phyloP scores from a whole-genome alignment of 2,329 filamentous ascomycete genomes.

The Alternaria rosae region DNA sequence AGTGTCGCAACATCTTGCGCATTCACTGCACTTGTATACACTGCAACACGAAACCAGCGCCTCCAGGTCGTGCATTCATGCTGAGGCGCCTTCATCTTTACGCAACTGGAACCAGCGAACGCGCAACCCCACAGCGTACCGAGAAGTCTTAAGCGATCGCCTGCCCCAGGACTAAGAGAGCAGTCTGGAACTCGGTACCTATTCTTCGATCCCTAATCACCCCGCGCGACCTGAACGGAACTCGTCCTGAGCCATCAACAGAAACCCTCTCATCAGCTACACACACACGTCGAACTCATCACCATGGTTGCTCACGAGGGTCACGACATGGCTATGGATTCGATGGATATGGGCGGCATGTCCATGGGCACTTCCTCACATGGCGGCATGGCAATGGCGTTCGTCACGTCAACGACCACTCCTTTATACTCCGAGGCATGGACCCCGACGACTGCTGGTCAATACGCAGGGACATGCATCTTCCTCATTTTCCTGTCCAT shows the following conservation, averaged over 20 bases:
- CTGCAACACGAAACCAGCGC: constrained; percentile 19
- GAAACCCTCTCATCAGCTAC: background rate
- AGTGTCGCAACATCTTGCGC: constrained; percentile 44
- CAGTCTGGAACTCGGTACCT: constrained; percentile 44
- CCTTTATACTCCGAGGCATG: constrained; percentile 73
- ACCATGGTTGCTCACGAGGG: constrained; percentile 46
- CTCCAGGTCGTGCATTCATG: constrained; percentile 38
- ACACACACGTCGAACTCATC: constrained; percentile 11
- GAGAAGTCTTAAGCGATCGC: constrained; percentile 30
- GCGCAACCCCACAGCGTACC: constrained; percentile 16
- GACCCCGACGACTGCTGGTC: constrained; percentile 73
- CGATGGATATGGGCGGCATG: constrained; percentile 29
- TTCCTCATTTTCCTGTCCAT: constrained; percentile 82
- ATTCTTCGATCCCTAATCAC: constrained; percentile 11
- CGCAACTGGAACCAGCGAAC: constrained; percentile 24
- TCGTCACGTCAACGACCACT: constrained; percentile 69
- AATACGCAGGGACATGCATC: constrained; percentile 89
- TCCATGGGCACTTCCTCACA: constrained; percentile 28
- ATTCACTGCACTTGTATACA: constrained; percentile 28
- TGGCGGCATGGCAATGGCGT: constrained; percentile 63
- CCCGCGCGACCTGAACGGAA: background rate
- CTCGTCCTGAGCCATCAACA: background rate
- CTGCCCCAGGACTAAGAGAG: constrained; percentile 16
- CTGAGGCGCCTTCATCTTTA: constrained; percentile 17
- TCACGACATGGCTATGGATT: constrained; percentile 23